These are phyloP conservation scores for Miscanthus lutarioriparius DNA, from an alignment of 176 grass and related monocot genomes.

Conservation along the genomic window DNA sequence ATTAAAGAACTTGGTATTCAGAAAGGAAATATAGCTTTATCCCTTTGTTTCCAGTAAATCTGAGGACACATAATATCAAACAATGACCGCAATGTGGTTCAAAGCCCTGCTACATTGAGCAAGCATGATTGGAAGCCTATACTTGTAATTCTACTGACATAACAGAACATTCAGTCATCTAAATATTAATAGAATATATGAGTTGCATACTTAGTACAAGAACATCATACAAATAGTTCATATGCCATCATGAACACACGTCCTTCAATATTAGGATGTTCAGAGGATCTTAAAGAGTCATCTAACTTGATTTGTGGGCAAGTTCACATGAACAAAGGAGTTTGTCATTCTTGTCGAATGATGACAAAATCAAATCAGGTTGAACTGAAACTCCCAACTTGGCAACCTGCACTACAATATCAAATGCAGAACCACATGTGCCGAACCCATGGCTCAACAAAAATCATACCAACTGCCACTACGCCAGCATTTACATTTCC, in stretches of 20 bases:
- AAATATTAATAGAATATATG: neutral
- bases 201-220: neutral
- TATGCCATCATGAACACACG: neutral
- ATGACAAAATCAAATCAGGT: neutral
- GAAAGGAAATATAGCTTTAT: neutral
- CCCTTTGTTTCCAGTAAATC: neutral
- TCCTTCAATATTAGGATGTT: neutral
- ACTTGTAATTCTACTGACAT: neutral
- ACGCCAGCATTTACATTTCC: neutral
- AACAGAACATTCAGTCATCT: neutral
- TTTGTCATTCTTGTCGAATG: neutral
- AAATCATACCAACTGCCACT: neutral
- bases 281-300: neutral
- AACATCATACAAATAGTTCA: neutral
- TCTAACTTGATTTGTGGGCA: neutral
- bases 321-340: neutral
- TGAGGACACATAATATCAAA: neutral
- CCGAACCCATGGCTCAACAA: neutral
- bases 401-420: neutral
- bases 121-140: neutral
- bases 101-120: neutral
- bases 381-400: neutral
- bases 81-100: neutral
- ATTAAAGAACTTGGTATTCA: neutral
- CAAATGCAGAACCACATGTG: neutral